phyloP scores from a whole-genome alignment of 495 filamentous ascomycete genomes.

The Tuber magnatum region DNA sequence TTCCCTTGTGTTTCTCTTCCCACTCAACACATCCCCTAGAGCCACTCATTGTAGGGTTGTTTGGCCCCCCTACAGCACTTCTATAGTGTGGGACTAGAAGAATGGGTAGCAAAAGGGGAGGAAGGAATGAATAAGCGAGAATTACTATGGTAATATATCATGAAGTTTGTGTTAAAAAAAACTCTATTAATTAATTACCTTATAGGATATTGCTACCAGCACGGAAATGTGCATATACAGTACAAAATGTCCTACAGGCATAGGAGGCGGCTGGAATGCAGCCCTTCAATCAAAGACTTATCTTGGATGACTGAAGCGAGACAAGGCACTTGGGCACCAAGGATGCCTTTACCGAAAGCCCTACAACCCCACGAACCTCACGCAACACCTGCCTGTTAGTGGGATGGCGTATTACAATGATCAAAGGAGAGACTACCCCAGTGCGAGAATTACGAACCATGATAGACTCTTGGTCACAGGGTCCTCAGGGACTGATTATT shows the following conservation, averaged over 20 bases:
- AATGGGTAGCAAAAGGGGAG: neutral
- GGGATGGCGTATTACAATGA: no score
- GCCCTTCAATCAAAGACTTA: slow-evolving; percentile 2
- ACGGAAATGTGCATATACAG: slow-evolving; percentile 6
- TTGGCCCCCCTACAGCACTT: slow-evolving; percentile 13
- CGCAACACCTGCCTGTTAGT: neutral
- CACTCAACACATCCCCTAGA: slow-evolving; percentile 26
- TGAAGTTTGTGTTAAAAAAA: neutral
- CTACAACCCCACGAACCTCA: neutral
- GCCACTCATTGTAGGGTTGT: slow-evolving; percentile 17
- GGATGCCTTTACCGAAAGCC: no score
- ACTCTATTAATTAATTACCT: neutral
- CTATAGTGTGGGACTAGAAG: slow-evolving; percentile 21
- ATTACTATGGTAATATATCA: slow-evolving; percentile 5
- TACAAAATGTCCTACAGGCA: slow-evolving; percentile 8
- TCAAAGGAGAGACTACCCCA: no score
- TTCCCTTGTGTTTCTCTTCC: slow-evolving; percentile 13
- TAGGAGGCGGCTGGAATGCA: slow-evolving; percentile 5
- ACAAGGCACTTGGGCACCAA: no score
- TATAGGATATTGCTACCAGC: slow-evolving; percentile 8
- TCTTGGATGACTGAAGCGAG: neutral
- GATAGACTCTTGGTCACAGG: slow-evolving; percentile 10
- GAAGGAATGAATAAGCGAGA: slow-evolving; percentile 10
- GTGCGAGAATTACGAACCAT: slow-evolving; percentile 2
- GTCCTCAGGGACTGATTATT: neutral